These are phyloP conservation scores for Kwoniella heveanensis DNA, from an alignment of 768 basidiomycete genomes.

Conservation along the genomic window DNA sequence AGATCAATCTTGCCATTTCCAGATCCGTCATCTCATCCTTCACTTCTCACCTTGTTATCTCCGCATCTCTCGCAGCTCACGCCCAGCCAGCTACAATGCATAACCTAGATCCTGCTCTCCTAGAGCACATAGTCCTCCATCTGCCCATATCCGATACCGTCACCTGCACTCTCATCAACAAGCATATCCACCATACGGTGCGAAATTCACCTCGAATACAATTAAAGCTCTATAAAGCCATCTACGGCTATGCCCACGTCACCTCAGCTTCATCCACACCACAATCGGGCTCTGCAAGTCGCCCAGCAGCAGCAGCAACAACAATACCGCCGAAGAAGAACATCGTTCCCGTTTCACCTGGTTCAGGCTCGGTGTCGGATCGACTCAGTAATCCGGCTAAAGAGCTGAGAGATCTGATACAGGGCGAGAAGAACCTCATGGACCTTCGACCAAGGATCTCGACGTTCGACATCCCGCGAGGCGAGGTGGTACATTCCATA, in stretches of 20 bases:
- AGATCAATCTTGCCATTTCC: no score
- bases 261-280: no score
- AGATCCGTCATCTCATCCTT: no score
- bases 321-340: no score
- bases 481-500: background rate
- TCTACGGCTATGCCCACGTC: background rate
- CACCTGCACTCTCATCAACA: background rate
- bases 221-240: background rate
- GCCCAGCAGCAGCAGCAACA: no score
- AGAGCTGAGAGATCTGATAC: background rate
- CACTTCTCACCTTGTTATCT: no score
- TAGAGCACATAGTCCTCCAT: background rate
- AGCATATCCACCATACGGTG: background rate
- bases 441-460: background rate
- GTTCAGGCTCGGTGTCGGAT: background rate
- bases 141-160: background rate
- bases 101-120: background rate
- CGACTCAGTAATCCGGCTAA: background rate
- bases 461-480: background rate
- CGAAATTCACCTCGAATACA: background rate
- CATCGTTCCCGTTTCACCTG: no score
- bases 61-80: no score
- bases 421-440: background rate
- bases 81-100: background rate
- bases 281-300: no score